Evolutionary conservation across 2,329 filamentous ascomycete species (phyloP), one percentile per base, ranked within the genome.

Genomic region (Aspergillus sp.): DNA sequence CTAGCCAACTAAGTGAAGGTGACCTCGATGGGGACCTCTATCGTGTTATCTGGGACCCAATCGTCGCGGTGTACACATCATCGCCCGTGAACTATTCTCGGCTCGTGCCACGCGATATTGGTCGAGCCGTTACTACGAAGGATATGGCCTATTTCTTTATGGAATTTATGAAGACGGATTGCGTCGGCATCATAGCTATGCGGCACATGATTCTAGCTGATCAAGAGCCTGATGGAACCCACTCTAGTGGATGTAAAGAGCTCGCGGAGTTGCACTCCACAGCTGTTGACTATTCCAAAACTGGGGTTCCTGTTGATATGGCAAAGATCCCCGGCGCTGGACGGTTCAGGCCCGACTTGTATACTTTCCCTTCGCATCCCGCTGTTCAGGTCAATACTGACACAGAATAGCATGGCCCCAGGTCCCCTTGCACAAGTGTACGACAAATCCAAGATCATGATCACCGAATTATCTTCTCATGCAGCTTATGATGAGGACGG

Each of bases 21-120:
- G 90, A 95, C 66, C 78, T 95, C 0, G 90, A 94, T 58, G 90
- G 90, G 0, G 91, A 96, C 65, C 73, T 89, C 0, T 95, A 88
- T 69, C 87, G 90, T 57, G 73, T 95, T 46, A 88, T 95, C 45
- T 94, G 82, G 78, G 89, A 95, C 59, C 47, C 47, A 3, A 55
- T 10, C 4, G 22, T 50, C 3, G 2, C 45, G 6, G 10, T 13
- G 32, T 79, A 1, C 77, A 52, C 0, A 74, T 71, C 0, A 82
- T 77, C n/a, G 0, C 82, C 90, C 0, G 89, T 90, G 0, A 83
- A 90, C 56, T 95, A 95, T 60, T 80, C 83, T 3, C 78, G 82
- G 1, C 76, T 82, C 0, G 14, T 59, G 0, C 82, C 87, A 0
- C 54, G 77, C 0, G 76, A 85, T 45, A 79, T 95, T n/a, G 76